Conservation (phyloP, 169 alveolate genomes). For the Miamiensis avidus region DNA sequence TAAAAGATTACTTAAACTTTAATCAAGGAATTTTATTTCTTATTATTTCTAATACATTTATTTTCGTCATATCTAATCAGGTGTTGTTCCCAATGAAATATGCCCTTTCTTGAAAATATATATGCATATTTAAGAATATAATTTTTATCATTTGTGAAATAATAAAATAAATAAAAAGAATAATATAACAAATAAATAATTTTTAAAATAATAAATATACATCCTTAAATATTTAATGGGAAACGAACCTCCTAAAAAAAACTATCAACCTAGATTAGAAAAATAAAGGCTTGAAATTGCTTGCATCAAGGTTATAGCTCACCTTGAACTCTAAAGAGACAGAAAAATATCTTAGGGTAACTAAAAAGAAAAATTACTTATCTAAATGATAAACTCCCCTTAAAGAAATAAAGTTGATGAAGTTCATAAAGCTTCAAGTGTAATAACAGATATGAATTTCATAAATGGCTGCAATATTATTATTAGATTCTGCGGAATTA, state of each 20-base stretch:
- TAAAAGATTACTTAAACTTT: no score
- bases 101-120: no score
- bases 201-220: no score
- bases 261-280: constrained; percentile 19
- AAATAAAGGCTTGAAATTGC: constrained; percentile 21
- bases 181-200: no score
- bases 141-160: no score
- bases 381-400: constrained; percentile 23
- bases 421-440: constrained; percentile 24
- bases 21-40: no score
- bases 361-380: constrained; percentile 28
- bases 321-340: constrained; percentile 43
- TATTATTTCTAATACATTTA: no score
- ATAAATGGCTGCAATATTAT: constrained; percentile 38
- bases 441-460: constrained; percentile 23
- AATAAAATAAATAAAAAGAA: no score
- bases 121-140: no score
- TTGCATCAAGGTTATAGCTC: constrained; percentile 31
- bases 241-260: constrained; percentile 17
- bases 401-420: constrained; percentile 28
- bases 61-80: no score
- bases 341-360: constrained; percentile 28
- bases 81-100: no score
- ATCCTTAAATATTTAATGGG: constrained; percentile 14
- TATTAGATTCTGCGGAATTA: constrained; percentile 30